Evolutionary conservation across 805 yeast species (phyloP).

Genomic region (Starmerella potacharoeniae): DNA sequence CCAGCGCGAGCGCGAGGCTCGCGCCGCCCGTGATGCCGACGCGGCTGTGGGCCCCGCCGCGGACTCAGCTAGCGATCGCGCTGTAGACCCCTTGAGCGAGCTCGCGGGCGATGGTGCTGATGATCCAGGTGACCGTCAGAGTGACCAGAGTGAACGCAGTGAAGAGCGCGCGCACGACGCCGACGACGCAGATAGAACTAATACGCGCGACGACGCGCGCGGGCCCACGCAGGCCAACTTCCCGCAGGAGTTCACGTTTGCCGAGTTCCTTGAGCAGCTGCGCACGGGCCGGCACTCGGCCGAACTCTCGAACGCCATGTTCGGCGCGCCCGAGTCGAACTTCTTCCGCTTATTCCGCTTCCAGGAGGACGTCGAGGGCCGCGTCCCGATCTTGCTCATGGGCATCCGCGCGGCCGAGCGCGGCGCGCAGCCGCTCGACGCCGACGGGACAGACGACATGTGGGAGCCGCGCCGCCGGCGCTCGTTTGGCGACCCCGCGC

Average conservation of each 20-base stretch:
- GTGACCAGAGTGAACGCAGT: neutral
- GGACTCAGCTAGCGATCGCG: neutral
- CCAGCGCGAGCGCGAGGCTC: neutral
- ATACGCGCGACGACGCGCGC: neutral
- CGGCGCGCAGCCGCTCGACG: neutral
- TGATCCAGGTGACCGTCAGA: neutral
- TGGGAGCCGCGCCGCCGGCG: neutral
- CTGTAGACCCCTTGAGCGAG: no score
- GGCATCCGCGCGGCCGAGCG: conserved; percentile 36
- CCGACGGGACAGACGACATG: neutral
- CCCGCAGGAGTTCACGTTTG: conserved; percentile 5
- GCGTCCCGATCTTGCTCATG: conserved; percentile 39
- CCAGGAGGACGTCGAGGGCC: conserved; percentile 16
- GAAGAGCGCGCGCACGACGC: neutral
- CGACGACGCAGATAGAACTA: neutral
- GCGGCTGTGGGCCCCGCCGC: neutral
- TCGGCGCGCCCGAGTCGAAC: conserved; percentile 2
- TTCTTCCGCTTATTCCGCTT: conserved; percentile 22
- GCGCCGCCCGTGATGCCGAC: neutral
- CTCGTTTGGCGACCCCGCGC: neutral
- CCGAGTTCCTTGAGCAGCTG: conserved; percentile 15
- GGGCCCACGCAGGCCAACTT: neutral
- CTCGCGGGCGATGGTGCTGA: no score
- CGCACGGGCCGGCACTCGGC: conserved; percentile 10
- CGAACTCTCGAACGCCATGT: conserved; percentile 14